Evolutionary conservation across 2,329 filamentous ascomycete genomes (phyloP).

Genomic region (Raffaelea arxii): DNA sequence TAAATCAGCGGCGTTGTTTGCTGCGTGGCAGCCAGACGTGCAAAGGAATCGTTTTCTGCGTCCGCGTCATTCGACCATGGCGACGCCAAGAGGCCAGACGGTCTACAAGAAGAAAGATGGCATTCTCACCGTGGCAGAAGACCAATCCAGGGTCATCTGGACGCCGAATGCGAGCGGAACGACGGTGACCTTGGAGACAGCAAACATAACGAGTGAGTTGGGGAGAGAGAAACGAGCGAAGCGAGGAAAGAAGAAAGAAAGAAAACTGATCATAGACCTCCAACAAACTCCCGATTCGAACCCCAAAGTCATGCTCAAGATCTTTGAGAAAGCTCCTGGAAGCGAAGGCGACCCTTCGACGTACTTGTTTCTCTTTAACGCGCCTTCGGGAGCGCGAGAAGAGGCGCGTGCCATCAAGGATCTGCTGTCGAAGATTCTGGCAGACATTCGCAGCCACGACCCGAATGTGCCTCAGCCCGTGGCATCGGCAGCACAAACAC

Average conservation of each 20-base stretch:
- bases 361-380: conserved; percentile 86
- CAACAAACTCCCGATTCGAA: conserved; percentile 88
- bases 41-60: no score
- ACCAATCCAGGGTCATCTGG: conserved; percentile 72
- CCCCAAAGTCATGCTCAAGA: conserved; percentile 87
- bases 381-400: conserved; percentile 59
- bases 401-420: conserved; percentile 85
- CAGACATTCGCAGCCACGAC: conserved; percentile 52
- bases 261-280: no score
- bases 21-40: neutral
- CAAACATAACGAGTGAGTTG: conserved; percentile 68
- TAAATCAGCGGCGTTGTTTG: neutral
- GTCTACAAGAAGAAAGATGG: conserved; percentile 97
- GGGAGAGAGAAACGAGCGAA: no score
- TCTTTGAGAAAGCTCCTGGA: conserved; percentile 62
- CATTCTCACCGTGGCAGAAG: conserved; percentile 62
- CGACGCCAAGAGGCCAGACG: conserved; percentile 53
- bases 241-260: no score
- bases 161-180: conserved; percentile 54
- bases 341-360: conserved; percentile 49
- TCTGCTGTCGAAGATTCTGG: conserved; percentile 67
- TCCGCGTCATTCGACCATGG: no score
- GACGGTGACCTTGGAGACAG: conserved; percentile 58
- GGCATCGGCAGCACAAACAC: conserved; percentile 19
- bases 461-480: conserved; percentile 36